These are phyloP conservation scores for Fusarium cyanostomum DNA, from an alignment of 2,329 filamentous ascomycete species.

Conservation along the genomic window DNA sequence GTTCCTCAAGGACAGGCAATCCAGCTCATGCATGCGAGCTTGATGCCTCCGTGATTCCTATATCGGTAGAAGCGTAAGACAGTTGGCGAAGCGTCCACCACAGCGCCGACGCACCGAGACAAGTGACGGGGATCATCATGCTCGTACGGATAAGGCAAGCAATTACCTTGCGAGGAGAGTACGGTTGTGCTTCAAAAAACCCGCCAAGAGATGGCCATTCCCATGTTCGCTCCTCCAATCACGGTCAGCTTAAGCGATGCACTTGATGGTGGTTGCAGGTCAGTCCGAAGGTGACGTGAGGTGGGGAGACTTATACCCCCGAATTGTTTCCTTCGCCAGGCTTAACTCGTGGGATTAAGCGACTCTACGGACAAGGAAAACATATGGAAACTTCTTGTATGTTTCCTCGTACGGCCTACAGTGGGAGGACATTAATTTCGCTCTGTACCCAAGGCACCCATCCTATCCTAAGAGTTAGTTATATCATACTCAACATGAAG, in stretches of 20 bases:
- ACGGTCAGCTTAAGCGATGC: background rate
- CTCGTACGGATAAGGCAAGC: background rate
- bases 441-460: too few relatives aligned
- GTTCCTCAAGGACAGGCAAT: background rate
- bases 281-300: background rate
- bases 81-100: background rate
- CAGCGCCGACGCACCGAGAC: conserved; percentile 2
- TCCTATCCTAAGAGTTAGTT: too few relatives aligned
- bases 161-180: background rate
- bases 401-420: background rate
- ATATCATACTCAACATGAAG: too few relatives aligned
- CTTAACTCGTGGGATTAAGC: background rate
- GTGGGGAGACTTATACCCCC: background rate
- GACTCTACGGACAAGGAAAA: background rate
- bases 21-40: background rate
- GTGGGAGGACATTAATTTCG: too few relatives aligned
- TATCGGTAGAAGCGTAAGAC: background rate
- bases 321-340: background rate
- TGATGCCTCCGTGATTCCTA: background rate
- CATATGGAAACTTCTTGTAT: background rate
- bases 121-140: background rate
- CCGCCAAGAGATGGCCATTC: background rate
- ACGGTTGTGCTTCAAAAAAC: conserved; percentile 2
- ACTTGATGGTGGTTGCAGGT: background rate
- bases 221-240: background rate